A percentile compares a stretch with the other conserved stretches of the same genome.
Conservation (phyloP, 1,284 basidiomycete genomes). For the Exobasidium rhododendri region DNA sequence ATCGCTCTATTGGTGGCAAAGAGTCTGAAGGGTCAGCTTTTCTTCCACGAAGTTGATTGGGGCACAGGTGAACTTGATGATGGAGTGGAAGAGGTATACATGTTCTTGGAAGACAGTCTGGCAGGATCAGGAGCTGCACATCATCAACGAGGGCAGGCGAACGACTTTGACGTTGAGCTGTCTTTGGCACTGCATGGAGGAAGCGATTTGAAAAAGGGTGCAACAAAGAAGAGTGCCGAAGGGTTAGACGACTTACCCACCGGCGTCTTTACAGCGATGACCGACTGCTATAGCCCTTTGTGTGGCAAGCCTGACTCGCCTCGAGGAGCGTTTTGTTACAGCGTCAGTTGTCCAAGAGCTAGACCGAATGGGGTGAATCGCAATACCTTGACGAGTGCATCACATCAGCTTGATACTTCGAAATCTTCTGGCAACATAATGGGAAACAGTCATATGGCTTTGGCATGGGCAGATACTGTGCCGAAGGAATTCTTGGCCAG, state of each 20-base stretch:
- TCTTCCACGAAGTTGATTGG: constrained; percentile 98
- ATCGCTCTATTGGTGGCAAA: constrained; percentile 81
- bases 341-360: constrained; percentile 35
- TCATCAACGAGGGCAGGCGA: background rate
- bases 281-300: constrained; percentile 96
- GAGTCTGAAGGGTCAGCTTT: constrained; percentile 83
- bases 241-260: constrained; percentile 72
- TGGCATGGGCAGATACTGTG: constrained; percentile 69
- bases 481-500: constrained; percentile 66
- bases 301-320: constrained; percentile 61
- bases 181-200: constrained; percentile 52
- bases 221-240: constrained; percentile 68
- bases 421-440: background rate
- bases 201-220: constrained; percentile 80
- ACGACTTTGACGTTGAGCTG: constrained; percentile 13
- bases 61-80: constrained; percentile 78
- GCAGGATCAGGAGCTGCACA: constrained; percentile 16
- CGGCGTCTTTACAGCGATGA: constrained; percentile 92
- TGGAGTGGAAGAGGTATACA: constrained; percentile 90
- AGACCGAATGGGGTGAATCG: constrained; percentile 5
- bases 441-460: constrained; percentile 2
- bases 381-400: background rate
- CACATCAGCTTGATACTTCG: background rate
- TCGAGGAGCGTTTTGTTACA: constrained; percentile 28
- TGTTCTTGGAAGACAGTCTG: constrained; percentile 77